Conservation (phyloP, 1,284 basidiomycete genomes). For the Cryptococcus hybrid region DNA sequence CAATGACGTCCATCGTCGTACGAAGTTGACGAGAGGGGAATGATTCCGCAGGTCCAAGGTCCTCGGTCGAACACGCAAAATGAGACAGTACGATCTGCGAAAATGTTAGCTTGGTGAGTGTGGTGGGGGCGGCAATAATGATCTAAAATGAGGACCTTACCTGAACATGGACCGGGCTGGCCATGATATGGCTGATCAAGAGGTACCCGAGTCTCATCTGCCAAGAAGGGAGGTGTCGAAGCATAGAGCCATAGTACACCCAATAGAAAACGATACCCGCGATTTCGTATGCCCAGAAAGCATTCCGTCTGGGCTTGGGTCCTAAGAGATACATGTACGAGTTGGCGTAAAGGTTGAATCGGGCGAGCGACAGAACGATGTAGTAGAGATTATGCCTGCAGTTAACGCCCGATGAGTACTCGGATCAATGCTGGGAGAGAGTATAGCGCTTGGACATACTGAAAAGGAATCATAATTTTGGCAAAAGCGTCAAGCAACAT, state of each 20-base stretch:
- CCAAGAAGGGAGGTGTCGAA: constrained; percentile 49
- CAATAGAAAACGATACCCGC: constrained; percentile 55
- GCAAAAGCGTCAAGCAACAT: constrained; percentile 76
- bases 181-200: constrained; percentile 55
- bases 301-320: constrained; percentile 41
- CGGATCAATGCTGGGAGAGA: neutral
- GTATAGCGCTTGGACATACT: constrained; percentile 49
- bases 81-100: constrained; percentile 92
- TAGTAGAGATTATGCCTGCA: constrained; percentile 83
- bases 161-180: constrained; percentile 58
- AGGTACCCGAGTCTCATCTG: constrained; percentile 53
- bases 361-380: constrained; percentile 82
- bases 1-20: constrained; percentile 96
- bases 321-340: constrained; percentile 74
- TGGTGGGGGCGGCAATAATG: neutral
- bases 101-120: constrained; percentile 2
- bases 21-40: constrained; percentile 92
- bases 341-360: constrained; percentile 92
- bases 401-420: neutral
- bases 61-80: constrained; percentile 91
- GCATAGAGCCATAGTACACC: constrained; percentile 54
- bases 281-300: constrained; percentile 52
- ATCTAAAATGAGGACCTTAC: constrained; percentile 28
- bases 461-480: constrained; percentile 66
- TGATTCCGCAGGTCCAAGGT: constrained; percentile 85